Evolutionary conservation across 768 basidiomycete genomes (phyloP), one percentile per base, ranked within the genome.

Genomic region (Leccinum disarticulatum): DNA sequence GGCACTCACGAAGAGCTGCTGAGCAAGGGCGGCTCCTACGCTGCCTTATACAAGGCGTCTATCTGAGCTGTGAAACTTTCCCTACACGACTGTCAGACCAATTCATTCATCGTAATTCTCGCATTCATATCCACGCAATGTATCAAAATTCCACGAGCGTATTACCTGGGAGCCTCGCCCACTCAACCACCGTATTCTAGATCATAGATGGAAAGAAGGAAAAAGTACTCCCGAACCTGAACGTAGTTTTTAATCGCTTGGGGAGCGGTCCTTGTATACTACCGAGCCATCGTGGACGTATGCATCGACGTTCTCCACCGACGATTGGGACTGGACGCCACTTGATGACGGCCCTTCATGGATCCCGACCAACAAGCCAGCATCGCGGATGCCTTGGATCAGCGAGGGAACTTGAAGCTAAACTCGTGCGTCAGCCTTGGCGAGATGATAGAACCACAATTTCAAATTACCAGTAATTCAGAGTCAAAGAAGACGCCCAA

Each of bases 401-500:
- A 98, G 77, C 38, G 93, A 93, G 47, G 96, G 95, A 30, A 97
- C 94, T 68, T 90, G 87, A 36, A 87, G 81, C 94, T 66, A 56
- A 17, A 38, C 15, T 46, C 43, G 59, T 56, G 46, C 19, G 61
- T 66, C 35, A 65, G 61, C 43, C 28, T 46, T 59, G 50, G 62
- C 64, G 56, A 51, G n/a, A 64, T 25, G 52, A 57, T 57, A 50
- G 15, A 61, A 46, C 17, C 25, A 54, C 36, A 33, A 55, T 47
- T 33, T 50, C 52, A 54, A 22, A 86, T 74, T 70, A 97, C 96
- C 77, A 98, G 76, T 59, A 98, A 79, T 38, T 87, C 84, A 11
- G 90, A 90, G 72, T 97, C 92, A 53, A 97, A 81, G 69, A 96
- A 87, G 49, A 99, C 80, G 58, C 97, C 97, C 57, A 99, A 77